Conservation (phyloP, 1,284 basidiomycete genomes). For the Binderoboletus segoi region DNA sequence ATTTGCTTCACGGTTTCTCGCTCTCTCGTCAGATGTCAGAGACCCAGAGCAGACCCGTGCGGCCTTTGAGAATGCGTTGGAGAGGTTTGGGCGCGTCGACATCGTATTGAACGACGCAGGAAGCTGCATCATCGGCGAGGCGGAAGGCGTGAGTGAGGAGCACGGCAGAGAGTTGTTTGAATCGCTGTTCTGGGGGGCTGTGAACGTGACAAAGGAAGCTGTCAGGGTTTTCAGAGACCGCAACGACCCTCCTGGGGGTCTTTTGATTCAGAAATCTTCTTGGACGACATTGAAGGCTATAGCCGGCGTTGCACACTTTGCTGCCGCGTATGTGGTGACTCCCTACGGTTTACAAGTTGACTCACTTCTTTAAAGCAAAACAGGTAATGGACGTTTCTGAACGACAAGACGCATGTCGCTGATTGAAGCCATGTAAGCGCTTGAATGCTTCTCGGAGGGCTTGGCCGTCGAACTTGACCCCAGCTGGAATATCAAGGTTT, state of each 20-base stretch:
- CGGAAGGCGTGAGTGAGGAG: slow-evolving; percentile 38
- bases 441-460: slow-evolving; percentile 33
- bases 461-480: slow-evolving; percentile 30
- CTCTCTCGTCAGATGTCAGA: slow-evolving; percentile 37
- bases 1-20: slow-evolving; percentile 43
- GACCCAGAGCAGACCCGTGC: slow-evolving; percentile 16
- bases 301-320: slow-evolving; percentile 28
- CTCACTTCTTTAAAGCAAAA: slow-evolving; percentile 23
- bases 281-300: slow-evolving; percentile 10
- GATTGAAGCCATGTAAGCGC: slow-evolving; percentile 18
- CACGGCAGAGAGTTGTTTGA: slow-evolving; percentile 36
- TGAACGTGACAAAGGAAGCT: slow-evolving; percentile 36
- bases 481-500: slow-evolving; percentile 32
- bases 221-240: slow-evolving; percentile 40
- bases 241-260: slow-evolving; percentile 38
- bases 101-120: slow-evolving; percentile 40
- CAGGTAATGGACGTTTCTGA: slow-evolving; percentile 18
- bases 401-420: background rate
- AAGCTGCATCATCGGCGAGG: slow-evolving; percentile 23
- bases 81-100: slow-evolving; percentile 34
- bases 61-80: slow-evolving; percentile 27
- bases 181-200: slow-evolving; percentile 42
- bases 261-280: slow-evolving; percentile 31
- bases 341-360: background rate
- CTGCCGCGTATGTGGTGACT: slow-evolving; percentile 29